Conservation (phyloP, 108 stramenopile species). For the Mediolabrus comicus region DNA sequence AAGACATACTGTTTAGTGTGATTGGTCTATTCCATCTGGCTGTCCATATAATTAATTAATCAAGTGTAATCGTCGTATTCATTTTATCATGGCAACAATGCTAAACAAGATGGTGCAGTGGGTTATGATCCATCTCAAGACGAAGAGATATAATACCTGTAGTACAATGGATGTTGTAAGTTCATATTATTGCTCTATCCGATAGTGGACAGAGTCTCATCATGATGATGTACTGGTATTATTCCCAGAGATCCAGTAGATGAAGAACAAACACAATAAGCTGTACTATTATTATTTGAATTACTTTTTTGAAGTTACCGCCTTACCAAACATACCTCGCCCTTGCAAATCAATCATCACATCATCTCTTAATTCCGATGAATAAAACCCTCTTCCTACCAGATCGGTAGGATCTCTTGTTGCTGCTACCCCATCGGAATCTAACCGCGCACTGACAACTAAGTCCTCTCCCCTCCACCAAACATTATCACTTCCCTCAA, state of each 20-base stretch:
- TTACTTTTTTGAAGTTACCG: constrained; percentile 31
- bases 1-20: too few species aligned
- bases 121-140: too few species aligned
- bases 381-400: constrained; percentile 47
- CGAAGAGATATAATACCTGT: too few species aligned
- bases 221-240: too few species aligned
- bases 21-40: too few species aligned
- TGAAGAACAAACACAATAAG: background rate
- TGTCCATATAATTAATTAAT: too few species aligned
- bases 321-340: constrained; percentile 24
- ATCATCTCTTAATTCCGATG: background rate
- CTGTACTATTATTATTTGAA: background rate
- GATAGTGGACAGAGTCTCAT: background rate
- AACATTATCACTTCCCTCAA: background rate
- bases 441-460: constrained; percentile 60
- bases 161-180: too few species aligned
- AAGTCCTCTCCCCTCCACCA: constrained; percentile 55
- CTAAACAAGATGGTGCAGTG: too few species aligned
- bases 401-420: constrained; percentile 60
- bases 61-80: too few species aligned
- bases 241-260: too few species aligned
- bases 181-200: constrained; percentile 51
- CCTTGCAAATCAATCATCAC: constrained; percentile 19
- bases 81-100: too few species aligned
- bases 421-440: constrained; percentile 63